Conservation (phyloP, 169 alveolate genomes). For the Plasmodium billcollinsi region DNA sequence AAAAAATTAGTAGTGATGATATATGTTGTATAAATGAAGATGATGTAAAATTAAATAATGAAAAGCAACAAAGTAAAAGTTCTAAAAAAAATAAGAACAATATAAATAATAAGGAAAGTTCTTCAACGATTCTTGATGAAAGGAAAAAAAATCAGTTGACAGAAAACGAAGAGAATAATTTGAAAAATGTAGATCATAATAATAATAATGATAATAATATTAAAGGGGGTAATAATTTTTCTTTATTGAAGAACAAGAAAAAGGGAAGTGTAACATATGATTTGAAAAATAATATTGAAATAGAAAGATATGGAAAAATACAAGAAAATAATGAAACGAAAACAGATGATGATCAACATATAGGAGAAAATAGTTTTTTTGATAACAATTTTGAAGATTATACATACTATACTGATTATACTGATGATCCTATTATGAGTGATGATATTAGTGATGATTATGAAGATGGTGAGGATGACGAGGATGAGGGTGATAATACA, state of each 20-base stretch:
- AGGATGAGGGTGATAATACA: conserved; percentile 43
- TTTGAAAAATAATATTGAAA: background rate
- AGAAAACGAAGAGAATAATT: conserved; percentile 32
- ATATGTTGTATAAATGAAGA: conserved; percentile 48
- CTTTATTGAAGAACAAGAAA: conserved; percentile 28
- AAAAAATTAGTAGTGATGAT: conserved; percentile 54
- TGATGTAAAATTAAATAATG: conserved; percentile 32
- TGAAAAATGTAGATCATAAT: conserved; percentile 67
- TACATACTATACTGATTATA: conserved; percentile 36
- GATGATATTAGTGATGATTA: conserved; percentile 74
- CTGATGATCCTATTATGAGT: conserved; percentile 61
- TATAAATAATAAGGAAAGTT: background rate
- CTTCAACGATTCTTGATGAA: background rate
- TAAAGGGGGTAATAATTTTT: conserved; percentile 33
- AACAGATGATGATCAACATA: conserved; percentile 10
- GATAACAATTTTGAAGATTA: background rate
- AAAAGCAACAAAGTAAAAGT: conserved; percentile 50
- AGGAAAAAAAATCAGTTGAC: conserved; percentile 17
- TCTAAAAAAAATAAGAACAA: conserved; percentile 51
- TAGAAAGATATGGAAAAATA: conserved; percentile 1
- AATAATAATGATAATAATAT: conserved; percentile 21
- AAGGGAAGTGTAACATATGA: background rate
- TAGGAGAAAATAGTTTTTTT: background rate
- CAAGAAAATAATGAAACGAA: conserved; percentile 3
- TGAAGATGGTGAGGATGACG: conserved; percentile 8